Evolutionary conservation across 352 stramenopile species (phyloP).

Genomic region (Bremia lactucae): DNA sequence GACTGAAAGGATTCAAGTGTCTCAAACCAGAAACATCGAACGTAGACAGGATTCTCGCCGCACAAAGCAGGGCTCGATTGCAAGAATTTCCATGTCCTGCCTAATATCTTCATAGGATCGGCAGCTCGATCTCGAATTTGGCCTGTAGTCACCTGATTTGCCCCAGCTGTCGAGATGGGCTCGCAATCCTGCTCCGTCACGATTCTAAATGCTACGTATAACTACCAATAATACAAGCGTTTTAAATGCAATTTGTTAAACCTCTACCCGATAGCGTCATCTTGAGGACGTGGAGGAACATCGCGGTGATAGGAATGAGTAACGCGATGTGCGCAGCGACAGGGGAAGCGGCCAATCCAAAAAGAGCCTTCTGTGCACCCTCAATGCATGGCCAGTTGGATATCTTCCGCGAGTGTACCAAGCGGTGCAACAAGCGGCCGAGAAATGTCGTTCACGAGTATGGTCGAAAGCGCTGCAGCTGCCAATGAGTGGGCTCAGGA

Average conservation of each 20-base stretch:
- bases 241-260: constrained; percentile 12
- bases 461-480: constrained; percentile 17
- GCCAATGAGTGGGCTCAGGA: constrained; percentile 20
- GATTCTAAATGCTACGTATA: constrained; percentile 3
- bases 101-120: background rate
- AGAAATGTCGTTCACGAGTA: constrained; percentile 26
- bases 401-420: constrained; percentile 34
- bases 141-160: background rate
- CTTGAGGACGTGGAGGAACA: constrained; percentile 9
- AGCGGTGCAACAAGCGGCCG: constrained; percentile 4
- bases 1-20: constrained; percentile 24
- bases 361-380: constrained; percentile 5
- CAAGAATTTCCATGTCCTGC: background rate
- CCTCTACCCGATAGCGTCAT: constrained; percentile 18
- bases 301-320: constrained; percentile 7
- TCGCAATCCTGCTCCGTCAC: background rate
- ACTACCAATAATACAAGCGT: background rate
- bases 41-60: constrained; percentile 1
- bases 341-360: constrained; percentile 9
- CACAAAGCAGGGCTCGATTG: constrained; percentile 8
- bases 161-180: background rate
- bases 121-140: constrained; percentile 2
- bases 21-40: constrained; percentile 20
- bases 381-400: constrained; percentile 30
- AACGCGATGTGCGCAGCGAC: constrained; percentile 11